Base-by-base conservation (phyloP, 495 filamentous ascomycete genomes). In the Penicillium canescens region DNA sequence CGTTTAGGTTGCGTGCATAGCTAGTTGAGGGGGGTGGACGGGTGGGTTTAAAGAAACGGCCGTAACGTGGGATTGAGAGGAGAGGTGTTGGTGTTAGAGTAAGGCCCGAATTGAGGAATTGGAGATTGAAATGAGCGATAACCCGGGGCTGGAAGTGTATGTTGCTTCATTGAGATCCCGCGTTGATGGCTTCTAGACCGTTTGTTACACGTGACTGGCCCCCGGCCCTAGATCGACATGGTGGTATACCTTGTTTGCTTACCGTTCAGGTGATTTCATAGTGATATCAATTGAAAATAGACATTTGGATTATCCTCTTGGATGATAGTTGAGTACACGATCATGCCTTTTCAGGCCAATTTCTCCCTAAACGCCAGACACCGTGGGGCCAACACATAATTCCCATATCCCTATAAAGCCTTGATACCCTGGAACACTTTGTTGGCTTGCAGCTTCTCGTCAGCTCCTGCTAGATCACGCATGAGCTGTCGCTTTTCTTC, bases 381-480 rank as follows among this genome's bases (percentile, higher is more conserved):
- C 49, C 57, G 40, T 44, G 31, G 14, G 23, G 20, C 38, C 18
- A 3, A 8, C 31, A 55, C 20, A 51, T 14, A 43, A 23, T 42
- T 16, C 14, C 35, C 31, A 42, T 38, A 26, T 42, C 54, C 36
- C 46, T 66, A 98, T 63, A 98, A 71, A 46, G 88, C 82, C 77
- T 88, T 87, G 21, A 97, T 84, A n/a, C 85, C 84, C 70, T 91
- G 79, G 66, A 98, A 98, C 55, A 97, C 96, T 18, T 88, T 89
- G 68, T 96, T 97, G 36, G 78, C 81, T 54, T 87, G 70, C 65
- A 99, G 73, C 64, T 81, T 85, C 50, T 78, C 70, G 65, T 96
- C 87, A 11, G 70, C 78, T 61, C 77, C 77, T 3, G 96, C 90
- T 53, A 98, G 65, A 58, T 92, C 88, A 65, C 81, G 86, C 81